Evolutionary conservation across 805 yeast species (phyloP).

Genomic region (Candida maesae): DNA sequence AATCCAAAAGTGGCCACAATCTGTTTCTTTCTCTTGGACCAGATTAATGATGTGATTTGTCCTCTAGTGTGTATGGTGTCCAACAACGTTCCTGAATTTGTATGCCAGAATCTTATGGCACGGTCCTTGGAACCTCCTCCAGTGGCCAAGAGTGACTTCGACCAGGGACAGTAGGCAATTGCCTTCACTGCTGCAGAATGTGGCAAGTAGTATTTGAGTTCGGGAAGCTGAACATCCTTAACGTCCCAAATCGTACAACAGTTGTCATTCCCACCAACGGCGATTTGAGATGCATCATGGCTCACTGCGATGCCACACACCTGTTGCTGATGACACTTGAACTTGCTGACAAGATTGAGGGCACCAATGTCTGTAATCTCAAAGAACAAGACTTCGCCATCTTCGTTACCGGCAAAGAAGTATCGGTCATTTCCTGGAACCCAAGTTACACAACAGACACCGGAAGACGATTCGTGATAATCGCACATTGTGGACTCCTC

Average conservation of each 20-base stretch:
- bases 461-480: conserved; percentile 29
- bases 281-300: conserved; percentile 49
- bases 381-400: conserved; percentile 52
- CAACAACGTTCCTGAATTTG: conserved; percentile 69
- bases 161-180: conserved; percentile 88
- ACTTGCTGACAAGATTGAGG: conserved; percentile 25
- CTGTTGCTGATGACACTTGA: conserved; percentile 53
- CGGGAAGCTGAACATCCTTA: conserved; percentile 37
- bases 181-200: conserved; percentile 92
- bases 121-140: conserved; percentile 90
- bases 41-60: conserved; percentile 74
- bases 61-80: conserved; percentile 53
- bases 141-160: conserved; percentile 72
- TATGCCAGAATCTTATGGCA: conserved; percentile 83
- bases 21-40: conserved; percentile 67
- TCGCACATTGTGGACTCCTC: conserved; percentile 12
- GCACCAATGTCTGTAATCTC: conserved; percentile 17
- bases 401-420: conserved; percentile 64
- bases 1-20: conserved; percentile 81
- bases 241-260: conserved; percentile 76
- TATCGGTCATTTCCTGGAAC: conserved; percentile 32
- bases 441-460: conserved; percentile 63
- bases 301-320: conserved; percentile 66
- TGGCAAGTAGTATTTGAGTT: conserved; percentile 43
- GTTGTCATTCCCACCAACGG: conserved; percentile 86